These are phyloP conservation scores for Fusarium concolor DNA, from an alignment of 2,329 filamentous ascomycete species.

Conservation along the genomic window DNA sequence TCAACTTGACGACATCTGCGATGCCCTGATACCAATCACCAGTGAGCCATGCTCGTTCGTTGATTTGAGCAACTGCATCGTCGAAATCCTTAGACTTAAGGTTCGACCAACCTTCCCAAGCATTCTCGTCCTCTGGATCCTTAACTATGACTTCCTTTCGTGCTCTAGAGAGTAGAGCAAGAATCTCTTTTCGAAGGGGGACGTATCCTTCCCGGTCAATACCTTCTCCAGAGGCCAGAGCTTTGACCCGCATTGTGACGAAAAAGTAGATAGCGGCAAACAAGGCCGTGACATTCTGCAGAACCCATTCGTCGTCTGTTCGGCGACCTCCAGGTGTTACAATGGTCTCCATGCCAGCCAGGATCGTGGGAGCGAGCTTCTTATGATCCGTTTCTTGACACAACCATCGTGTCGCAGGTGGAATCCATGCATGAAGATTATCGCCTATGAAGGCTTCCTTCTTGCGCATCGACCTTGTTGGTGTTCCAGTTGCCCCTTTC, in stretches of 20 bases:
- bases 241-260: constrained; percentile 63
- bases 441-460: constrained; percentile 45
- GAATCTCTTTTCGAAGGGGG: constrained; percentile 58
- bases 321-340: constrained; percentile 56
- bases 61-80: constrained; percentile 68
- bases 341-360: constrained; percentile 76
- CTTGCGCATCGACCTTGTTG: constrained; percentile 57
- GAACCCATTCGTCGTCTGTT: constrained; percentile 62
- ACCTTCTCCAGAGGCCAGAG: constrained; percentile 53
- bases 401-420: constrained; percentile 73
- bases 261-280: constrained; percentile 72
- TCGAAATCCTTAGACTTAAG: constrained; percentile 68
- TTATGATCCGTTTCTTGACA: constrained; percentile 70
- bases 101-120: constrained; percentile 66
- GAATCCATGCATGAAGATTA: constrained; percentile 73
- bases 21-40: constrained; percentile 73
- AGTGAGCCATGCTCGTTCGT: constrained; percentile 66
- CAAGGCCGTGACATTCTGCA: constrained; percentile 63
- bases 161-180: constrained; percentile 56
- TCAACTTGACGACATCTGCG: constrained; percentile 61
- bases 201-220: constrained; percentile 60
- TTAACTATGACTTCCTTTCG: constrained; percentile 55
- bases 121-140: constrained; percentile 58
- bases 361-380: constrained; percentile 75
- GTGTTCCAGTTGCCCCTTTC: constrained; percentile 49